phyloP scores from a whole-genome alignment of 306 rosid species.

The Trifolium fragiferum region DNA sequence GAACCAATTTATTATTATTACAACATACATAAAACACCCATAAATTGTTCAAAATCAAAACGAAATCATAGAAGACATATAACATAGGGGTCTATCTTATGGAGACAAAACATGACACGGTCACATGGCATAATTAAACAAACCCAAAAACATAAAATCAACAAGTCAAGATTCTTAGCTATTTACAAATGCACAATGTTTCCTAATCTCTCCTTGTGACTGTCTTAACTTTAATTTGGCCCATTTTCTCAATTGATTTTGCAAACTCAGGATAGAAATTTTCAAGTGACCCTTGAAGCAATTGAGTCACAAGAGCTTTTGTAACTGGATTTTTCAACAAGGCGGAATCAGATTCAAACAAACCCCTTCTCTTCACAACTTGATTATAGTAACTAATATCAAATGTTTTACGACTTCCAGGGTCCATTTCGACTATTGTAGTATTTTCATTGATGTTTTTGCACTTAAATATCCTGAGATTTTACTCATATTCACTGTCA shows the following conservation, averaged over 20 bases:
- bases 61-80: too few relatives aligned
- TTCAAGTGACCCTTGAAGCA: conserved; percentile 57
- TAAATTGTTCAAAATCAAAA: background rate
- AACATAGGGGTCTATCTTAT: background rate
- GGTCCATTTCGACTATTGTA: conserved; percentile 83
- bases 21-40: conserved; percentile 21
- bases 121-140: conserved; percentile 25
- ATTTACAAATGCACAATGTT: conserved; percentile 73
- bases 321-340: conserved; percentile 61
- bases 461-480: conserved; percentile 81
- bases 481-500: conserved; percentile 73
- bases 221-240: conserved; percentile 66
- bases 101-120: conserved; percentile 16
- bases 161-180: conserved; percentile 36
- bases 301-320: conserved; percentile 46
- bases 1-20: too few relatives aligned
- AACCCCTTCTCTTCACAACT: conserved; percentile 72
- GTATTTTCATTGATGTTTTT: conserved; percentile 56
- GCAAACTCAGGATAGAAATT: conserved; percentile 72
- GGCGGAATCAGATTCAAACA: conserved; percentile 82
- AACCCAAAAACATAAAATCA: conserved; percentile 6
- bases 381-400: conserved; percentile 70
- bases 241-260: conserved; percentile 80
- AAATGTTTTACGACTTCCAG: conserved; percentile 84
- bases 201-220: conserved; percentile 79